A percentile compares a stretch with the other conserved stretches of the same genome.
These are phyloP conservation scores for Leccinum uliginosum DNA, from an alignment of 768 basidiomycete genomes.

Conservation along the genomic window DNA sequence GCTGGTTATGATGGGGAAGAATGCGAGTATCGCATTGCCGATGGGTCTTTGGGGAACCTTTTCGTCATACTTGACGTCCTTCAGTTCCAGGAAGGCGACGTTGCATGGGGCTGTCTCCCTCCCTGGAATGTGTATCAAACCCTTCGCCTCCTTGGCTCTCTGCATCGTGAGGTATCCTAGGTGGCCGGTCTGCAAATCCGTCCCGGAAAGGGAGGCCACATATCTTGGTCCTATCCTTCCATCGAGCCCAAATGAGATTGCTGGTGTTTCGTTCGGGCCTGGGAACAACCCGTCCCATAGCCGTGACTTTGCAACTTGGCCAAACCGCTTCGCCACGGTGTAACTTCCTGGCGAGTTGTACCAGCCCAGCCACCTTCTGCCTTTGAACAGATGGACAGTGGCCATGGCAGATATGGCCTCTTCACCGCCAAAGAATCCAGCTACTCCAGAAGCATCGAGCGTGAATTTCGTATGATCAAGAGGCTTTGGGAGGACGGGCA, in stretches of 20 bases:
- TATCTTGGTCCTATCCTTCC: slow-evolving; percentile 28
- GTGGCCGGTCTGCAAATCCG: slow-evolving; percentile 27
- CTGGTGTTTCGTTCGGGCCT: slow-evolving; percentile 25
- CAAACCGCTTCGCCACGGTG: slow-evolving; percentile 30
- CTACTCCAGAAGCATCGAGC: slow-evolving; percentile 31
- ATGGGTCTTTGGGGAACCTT: slow-evolving; percentile 1
- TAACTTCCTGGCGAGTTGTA: slow-evolving; percentile 37
- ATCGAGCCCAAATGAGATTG: slow-evolving; percentile 27
- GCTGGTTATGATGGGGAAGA: slow-evolving; percentile 25
- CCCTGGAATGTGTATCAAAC: background rate
- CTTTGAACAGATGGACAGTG: slow-evolving; percentile 30
- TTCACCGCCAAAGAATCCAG: slow-evolving; percentile 36
- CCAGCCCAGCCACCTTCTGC: slow-evolving; percentile 33
- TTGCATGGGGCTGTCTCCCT: slow-evolving; percentile 15
- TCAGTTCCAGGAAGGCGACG: slow-evolving; percentile 22
- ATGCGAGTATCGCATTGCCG: slow-evolving; percentile 14
- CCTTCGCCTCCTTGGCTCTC: slow-evolving; percentile 4
- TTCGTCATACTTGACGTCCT: slow-evolving; percentile 18
- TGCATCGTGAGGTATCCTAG: slow-evolving; percentile 26
- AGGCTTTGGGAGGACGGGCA: slow-evolving; percentile 17
- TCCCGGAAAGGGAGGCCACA: slow-evolving; percentile 25
- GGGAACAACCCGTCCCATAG: slow-evolving; percentile 33
- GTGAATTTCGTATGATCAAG: slow-evolving; percentile 7
- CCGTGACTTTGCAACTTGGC: slow-evolving; percentile 24
- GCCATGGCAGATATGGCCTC: slow-evolving; percentile 37